Conservation (phyloP, 305 asterid genomes). For the Fraxinus greggii region DNA sequence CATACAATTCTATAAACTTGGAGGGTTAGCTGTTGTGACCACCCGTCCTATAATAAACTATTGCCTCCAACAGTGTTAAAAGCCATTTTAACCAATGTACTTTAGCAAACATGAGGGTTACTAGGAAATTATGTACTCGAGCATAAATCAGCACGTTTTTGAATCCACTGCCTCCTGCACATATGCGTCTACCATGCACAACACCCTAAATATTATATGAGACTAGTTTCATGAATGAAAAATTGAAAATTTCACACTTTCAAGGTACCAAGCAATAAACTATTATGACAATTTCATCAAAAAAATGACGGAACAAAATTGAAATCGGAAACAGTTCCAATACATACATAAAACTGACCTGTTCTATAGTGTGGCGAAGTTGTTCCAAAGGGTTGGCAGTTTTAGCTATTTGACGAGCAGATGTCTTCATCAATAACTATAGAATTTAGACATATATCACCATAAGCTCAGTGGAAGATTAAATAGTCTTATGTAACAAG, state of each 20-base stretch:
- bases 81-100: neutral
- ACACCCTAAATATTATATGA: neutral
- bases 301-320: neutral
- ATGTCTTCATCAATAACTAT: conserved; percentile 75
- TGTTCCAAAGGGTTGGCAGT: conserved; percentile 76
- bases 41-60: neutral
- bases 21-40: neutral
- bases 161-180: neutral
- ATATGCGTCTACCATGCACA: neutral
- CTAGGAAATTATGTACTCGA: neutral
- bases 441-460: conserved; percentile 22
- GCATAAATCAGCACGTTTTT: neutral
- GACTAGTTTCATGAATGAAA: neutral
- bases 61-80: neutral
- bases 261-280: neutral
- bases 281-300: neutral
- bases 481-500: conserved; percentile 6
- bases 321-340: neutral
- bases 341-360: conserved; percentile 53
- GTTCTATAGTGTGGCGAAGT: conserved; percentile 66
- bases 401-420: conserved; percentile 72
- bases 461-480: conserved; percentile 13
- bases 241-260: neutral
- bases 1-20: neutral
- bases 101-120: neutral